A percentile compares a stretch with the other conserved stretches of the same genome.
These are phyloP conservation scores for Akanthomyces dipterigenus DNA, from an alignment of 2,329 filamentous ascomycete genomes.

Conservation along the genomic window DNA sequence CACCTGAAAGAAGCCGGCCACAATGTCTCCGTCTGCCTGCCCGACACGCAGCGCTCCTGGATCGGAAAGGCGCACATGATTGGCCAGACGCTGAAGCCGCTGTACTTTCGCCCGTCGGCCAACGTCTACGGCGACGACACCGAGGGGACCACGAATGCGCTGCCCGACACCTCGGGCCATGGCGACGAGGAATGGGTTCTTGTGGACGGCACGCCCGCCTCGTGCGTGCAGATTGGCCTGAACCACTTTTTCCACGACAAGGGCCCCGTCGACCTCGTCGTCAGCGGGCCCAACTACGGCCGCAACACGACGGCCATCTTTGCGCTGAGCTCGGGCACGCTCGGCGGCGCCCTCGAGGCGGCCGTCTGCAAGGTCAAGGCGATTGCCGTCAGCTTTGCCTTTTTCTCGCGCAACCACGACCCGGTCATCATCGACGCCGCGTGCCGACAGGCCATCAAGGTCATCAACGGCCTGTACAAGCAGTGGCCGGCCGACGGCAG, in stretches of 20 bases:
- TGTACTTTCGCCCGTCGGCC: slow-evolving; percentile 66
- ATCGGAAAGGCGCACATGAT: slow-evolving; percentile 98
- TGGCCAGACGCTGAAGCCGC: slow-evolving; percentile 75
- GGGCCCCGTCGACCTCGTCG: slow-evolving; percentile 67
- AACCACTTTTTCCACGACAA: slow-evolving; percentile 71
- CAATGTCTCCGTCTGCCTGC: slow-evolving; percentile 83
- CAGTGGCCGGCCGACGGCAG: slow-evolving; percentile 63
- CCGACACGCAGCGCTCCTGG: slow-evolving; percentile 90
- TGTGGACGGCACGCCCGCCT: slow-evolving; percentile 74
- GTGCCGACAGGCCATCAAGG: slow-evolving; percentile 62
- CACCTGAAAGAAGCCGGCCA: slow-evolving; percentile 70
- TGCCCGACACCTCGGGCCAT: slow-evolving; percentile 43
- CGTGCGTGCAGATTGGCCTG: slow-evolving; percentile 74
- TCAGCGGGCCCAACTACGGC: slow-evolving; percentile 78
- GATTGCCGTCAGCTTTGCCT: slow-evolving; percentile 85
- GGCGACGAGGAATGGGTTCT: slow-evolving; percentile 71
- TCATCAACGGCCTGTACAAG: slow-evolving; percentile 71
- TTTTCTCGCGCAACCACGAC: slow-evolving; percentile 80
- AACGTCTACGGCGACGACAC: slow-evolving; percentile 34
- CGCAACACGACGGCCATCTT: slow-evolving; percentile 77
- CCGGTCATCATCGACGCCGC: slow-evolving; percentile 72
- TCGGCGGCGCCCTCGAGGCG: slow-evolving; percentile 71
- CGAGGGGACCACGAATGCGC: slow-evolving; percentile 59
- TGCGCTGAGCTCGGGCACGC: slow-evolving; percentile 67
- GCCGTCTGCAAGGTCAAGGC: slow-evolving; percentile 62